Conservation (phyloP, 495 filamentous ascomycete genomes). For the Tetracladium setigerum region DNA sequence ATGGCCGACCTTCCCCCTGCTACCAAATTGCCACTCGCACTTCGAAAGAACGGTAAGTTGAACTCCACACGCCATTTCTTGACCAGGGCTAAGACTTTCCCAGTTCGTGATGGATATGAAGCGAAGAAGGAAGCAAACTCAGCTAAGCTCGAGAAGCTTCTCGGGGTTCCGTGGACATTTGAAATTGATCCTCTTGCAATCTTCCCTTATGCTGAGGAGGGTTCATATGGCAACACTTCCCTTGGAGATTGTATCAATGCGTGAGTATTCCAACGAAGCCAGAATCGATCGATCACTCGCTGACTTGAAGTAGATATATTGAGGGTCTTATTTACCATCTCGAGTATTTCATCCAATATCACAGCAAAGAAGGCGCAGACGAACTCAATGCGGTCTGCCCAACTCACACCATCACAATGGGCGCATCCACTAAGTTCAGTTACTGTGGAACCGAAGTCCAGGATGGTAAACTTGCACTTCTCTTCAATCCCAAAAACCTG, state of each 20-base stretch:
- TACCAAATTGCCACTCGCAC: constrained; percentile 44
- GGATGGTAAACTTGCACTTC: constrained; percentile 38
- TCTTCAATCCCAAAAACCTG: constrained; percentile 35
- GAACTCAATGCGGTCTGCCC: constrained; percentile 41
- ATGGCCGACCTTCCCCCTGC: constrained; percentile 20
- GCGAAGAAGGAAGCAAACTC: constrained; percentile 36
- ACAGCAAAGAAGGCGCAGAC: constrained; percentile 28
- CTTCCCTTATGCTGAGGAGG: constrained; percentile 39
- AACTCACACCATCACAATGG: constrained; percentile 37
- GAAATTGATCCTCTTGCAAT: constrained; percentile 38
- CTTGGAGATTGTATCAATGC: constrained; percentile 35
- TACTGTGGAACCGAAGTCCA: constrained; percentile 38
- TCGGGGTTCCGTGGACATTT: constrained; percentile 39
- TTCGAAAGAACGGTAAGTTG: constrained; percentile 42
- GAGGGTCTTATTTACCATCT: constrained; percentile 32
- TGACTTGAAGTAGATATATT: constrained; percentile 31
- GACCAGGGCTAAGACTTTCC: neutral
- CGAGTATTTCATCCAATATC: constrained; percentile 26
- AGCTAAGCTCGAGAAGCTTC: constrained; percentile 30
- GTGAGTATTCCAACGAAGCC: constrained; percentile 22
- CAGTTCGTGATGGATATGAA: constrained; percentile 45
- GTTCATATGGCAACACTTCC: constrained; percentile 35
- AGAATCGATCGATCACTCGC: neutral
- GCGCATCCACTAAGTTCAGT: constrained; percentile 31
- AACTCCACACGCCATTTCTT: neutral